Conservation (phyloP, 805 yeast species). For the Suhomyces sp. region DNA sequence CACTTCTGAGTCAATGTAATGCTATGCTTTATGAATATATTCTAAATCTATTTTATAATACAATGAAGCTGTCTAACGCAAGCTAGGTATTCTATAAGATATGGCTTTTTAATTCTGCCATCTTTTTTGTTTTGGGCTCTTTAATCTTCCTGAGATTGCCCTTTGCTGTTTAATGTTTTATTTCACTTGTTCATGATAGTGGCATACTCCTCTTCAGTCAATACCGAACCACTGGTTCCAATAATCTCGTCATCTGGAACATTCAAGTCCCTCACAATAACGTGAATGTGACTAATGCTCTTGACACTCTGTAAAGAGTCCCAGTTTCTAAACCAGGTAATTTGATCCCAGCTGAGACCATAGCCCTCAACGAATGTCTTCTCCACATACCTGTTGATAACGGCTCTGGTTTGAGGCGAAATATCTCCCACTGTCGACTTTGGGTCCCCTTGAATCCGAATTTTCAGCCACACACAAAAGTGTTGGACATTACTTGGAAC, state of each 20-base stretch:
- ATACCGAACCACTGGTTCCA: conserved; percentile 12
- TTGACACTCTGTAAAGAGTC: conserved; percentile 66
- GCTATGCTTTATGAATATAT: too few relatives aligned
- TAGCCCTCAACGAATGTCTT: conserved; percentile 49
- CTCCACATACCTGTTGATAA: conserved; percentile 46
- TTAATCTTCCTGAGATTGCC: too few relatives aligned
- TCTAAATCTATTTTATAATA: too few relatives aligned
- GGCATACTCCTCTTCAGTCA: conserved; percentile 11
- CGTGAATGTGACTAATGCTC: conserved; percentile 69
- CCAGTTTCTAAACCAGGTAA: conserved; percentile 74
- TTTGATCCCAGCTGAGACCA: conserved; percentile 37
- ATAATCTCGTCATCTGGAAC: conserved; percentile 12
- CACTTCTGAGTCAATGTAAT: too few relatives aligned
- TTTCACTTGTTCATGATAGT: too few relatives aligned
- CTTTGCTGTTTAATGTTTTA: too few relatives aligned
- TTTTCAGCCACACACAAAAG: conserved; percentile 67
- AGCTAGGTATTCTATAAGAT: too few relatives aligned
- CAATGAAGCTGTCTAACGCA: too few relatives aligned
- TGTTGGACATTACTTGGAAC: conserved; percentile 53
- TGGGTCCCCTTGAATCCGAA: conserved; percentile 52
- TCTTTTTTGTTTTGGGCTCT: too few relatives aligned
- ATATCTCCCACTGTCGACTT: conserved; percentile 52
- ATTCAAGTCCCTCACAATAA: conserved; percentile 47
- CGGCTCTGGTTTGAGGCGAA: conserved; percentile 36
- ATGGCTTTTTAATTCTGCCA: too few relatives aligned